A percentile compares a stretch with the other conserved stretches of the same genome.
Evolutionary conservation across 306 rosid genomes (phyloP).

Genomic region (Cucurbita pepo): DNA sequence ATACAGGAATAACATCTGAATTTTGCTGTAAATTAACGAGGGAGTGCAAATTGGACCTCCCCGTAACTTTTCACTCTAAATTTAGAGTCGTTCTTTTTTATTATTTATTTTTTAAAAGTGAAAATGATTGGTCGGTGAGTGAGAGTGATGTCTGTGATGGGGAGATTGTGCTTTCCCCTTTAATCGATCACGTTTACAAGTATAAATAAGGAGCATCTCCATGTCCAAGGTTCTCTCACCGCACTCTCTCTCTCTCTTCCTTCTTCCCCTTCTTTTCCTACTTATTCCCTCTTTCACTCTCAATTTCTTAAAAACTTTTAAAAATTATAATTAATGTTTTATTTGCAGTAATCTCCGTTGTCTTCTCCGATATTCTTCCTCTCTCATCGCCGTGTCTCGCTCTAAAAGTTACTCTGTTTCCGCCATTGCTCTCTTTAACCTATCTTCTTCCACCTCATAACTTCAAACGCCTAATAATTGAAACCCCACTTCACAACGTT

Average conservation of each 20-base stretch:
- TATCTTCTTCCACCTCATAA: neutral
- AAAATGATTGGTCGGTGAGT: conserved; percentile 6
- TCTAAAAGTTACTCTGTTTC: conserved; percentile 2
- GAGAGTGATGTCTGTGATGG: conserved; percentile 3
- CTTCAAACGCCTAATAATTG: neutral
- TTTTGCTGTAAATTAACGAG: neutral
- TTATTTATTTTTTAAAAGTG: neutral
- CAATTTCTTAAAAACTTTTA: neutral
- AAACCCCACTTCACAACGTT: neutral
- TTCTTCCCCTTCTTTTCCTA: neutral
- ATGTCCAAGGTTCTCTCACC: neutral
- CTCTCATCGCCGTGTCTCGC: conserved; percentile 1
- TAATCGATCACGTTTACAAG: neutral
- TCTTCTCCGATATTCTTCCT: neutral
- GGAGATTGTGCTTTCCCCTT: neutral
- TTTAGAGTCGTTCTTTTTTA: neutral
- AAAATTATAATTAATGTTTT: neutral
- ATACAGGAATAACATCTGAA: too few relatives aligned
- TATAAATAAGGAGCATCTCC: neutral
- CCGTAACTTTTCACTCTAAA: neutral
- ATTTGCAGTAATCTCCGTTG: neutral
- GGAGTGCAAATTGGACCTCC: neutral
- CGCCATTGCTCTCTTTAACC: neutral
- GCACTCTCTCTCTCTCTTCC: neutral
- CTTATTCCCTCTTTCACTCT: neutral